Evolutionary conservation across 164 flowering plant genomes (phyloP).

Genomic region (Stephania japonica): DNA sequence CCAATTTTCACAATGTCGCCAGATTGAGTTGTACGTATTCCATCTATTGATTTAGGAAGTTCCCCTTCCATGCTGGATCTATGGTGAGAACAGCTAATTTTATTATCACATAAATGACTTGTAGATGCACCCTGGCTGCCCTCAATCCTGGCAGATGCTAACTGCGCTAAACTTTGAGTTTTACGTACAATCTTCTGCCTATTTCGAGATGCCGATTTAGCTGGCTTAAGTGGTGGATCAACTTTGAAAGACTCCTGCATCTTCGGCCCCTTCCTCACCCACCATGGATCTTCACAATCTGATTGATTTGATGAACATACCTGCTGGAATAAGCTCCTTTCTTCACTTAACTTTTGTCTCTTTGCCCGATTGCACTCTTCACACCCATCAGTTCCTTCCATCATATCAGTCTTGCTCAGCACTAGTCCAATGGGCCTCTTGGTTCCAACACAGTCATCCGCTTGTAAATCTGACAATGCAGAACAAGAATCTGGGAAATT

Average conservation of each 20-base stretch:
- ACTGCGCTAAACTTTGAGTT: slow-evolving; percentile 85
- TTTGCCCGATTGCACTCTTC: slow-evolving; percentile 83
- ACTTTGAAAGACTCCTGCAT: slow-evolving; percentile 46
- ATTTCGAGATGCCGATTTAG: slow-evolving; percentile 63
- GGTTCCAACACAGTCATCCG: slow-evolving; percentile 51
- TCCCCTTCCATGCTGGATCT: slow-evolving; percentile 57
- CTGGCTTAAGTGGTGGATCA: slow-evolving; percentile 65
- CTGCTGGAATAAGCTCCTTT: slow-evolving; percentile 39
- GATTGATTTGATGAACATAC: slow-evolving; percentile 38
- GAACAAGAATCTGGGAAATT: slow-evolving; percentile 43
- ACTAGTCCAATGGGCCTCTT: slow-evolving; percentile 45
- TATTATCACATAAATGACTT: slow-evolving; percentile 89
- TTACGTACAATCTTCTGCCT: slow-evolving; percentile 81
- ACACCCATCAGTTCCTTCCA: slow-evolving; percentile 79
- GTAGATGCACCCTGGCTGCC: slow-evolving; percentile 98
- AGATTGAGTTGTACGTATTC: slow-evolving; percentile 17
- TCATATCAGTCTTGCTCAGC: slow-evolving; percentile 29
- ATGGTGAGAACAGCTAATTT: slow-evolving; percentile 73
- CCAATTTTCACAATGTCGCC: slow-evolving; percentile 65
- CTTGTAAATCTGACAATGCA: slow-evolving; percentile 26
- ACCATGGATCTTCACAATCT: slow-evolving; percentile 90
- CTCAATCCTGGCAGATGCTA: slow-evolving; percentile 87
- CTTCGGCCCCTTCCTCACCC: slow-evolving; percentile 74
- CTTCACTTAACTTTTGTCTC: slow-evolving; percentile 66
- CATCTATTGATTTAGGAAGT: slow-evolving; percentile 40